Conservation (phyloP, 2,329 filamentous ascomycete genomes). For the Ophiostoma triangulosporum region DNA sequence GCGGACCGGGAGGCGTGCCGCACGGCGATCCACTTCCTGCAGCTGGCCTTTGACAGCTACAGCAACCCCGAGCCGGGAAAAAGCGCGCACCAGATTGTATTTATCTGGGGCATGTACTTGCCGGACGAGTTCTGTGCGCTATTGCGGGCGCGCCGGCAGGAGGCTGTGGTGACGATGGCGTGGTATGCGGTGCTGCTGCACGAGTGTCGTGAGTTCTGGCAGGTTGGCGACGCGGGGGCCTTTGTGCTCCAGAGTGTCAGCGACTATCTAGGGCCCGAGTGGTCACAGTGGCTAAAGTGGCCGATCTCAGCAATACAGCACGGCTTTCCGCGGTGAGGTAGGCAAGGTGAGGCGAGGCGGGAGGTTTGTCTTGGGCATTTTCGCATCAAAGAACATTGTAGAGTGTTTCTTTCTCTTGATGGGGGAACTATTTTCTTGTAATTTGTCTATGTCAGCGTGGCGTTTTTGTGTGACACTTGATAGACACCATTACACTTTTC, state of each 20-base stretch:
- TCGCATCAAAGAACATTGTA: too few species aligned
- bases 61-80: slow-evolving; percentile 5
- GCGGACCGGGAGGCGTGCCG: slow-evolving; percentile 14
- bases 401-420: too few species aligned
- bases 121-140: slow-evolving; percentile 22
- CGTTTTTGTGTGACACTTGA: too few species aligned
- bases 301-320: slow-evolving; percentile 14
- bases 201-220: slow-evolving; percentile 21
- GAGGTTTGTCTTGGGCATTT: too few species aligned
- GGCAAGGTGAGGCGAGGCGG: neutral
- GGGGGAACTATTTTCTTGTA: too few species aligned
- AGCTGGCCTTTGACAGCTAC: slow-evolving; percentile 19
- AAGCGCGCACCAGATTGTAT: slow-evolving; percentile 17
- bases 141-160: slow-evolving; percentile 23
- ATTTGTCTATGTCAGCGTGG: too few species aligned
- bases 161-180: slow-evolving; percentile 26
- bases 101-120: slow-evolving; percentile 25
- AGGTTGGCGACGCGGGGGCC: slow-evolving; percentile 20
- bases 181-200: slow-evolving; percentile 31
- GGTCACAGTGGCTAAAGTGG: slow-evolving; percentile 20
- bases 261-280: slow-evolving; percentile 19
- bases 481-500: too few species aligned
- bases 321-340: neutral
- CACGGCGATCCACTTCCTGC: slow-evolving; percentile 18
- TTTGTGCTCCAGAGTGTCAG: slow-evolving; percentile 18